Base-by-base conservation (phyloP, 2,329 filamentous ascomycete genomes). In the Cladobotryum protrusum region DNA sequence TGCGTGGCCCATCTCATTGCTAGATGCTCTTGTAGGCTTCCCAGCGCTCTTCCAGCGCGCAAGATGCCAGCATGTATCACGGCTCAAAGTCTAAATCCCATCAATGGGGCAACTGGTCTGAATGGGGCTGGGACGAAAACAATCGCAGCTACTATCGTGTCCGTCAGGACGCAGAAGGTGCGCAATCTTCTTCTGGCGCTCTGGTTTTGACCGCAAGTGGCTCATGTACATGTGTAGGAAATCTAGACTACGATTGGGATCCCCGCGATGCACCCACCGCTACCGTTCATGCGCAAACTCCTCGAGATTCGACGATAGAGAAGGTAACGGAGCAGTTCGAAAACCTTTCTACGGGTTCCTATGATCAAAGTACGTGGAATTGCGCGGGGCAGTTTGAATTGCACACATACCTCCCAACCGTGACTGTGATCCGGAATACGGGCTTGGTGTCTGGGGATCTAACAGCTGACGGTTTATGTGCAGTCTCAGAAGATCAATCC, bases 21-120 rank as follows among this genome's bases (percentile, higher is more conserved):
- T 47, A 39, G 48, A 53, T 50, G 51, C 49, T 50, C 29, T 33
- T 47, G 40, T 53, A 53, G 49, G 49, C 40, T 44, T 46, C 45
- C 50, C 49, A 45, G 48, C 51, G 51, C 51, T 53, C 39, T 44
- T 50, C 34, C 39, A 39, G 47, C 37, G 50, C 50, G 48, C 57
- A 62, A 56, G 51, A 63, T 62, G 59, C 57, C 49, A 61, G 45
- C 47, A 63, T 63, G 61, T 59, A 59, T 47, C 59, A 60, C 51
- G 62, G 60, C 43, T 53, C 56, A 39, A 62, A 61, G 48, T 57
- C 59, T 19, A 61, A 59, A 55, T 45, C 58, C 47, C 56, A 59
- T 44, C 32, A 52, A 36, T 63, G 59, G 60, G 56, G 59, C 40
- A 51, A 52, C 24, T 63, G 59, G 60, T 62, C 61, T 17, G 56